phyloP scores from a whole-genome alignment of 768 basidiomycete genomes.

The Cyathus striatus region DNA sequence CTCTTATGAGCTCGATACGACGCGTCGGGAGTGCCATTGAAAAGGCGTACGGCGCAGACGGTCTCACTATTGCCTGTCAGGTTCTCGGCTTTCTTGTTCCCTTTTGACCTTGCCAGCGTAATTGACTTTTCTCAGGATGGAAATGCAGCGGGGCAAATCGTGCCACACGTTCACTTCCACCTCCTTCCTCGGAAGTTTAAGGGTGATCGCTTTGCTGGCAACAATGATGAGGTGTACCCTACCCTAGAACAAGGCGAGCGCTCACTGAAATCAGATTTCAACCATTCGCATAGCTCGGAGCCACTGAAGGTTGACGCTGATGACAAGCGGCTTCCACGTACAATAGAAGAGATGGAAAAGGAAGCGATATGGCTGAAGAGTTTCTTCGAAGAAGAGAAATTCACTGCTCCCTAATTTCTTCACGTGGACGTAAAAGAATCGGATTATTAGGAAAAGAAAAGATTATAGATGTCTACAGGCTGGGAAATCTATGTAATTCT shows the following conservation, averaged over 20 bases:
- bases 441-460: slow-evolving; percentile 2
- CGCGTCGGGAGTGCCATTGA: slow-evolving; percentile 78
- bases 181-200: slow-evolving; percentile 74
- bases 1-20: slow-evolving; percentile 78
- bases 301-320: slow-evolving; percentile 64
- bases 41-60: slow-evolving; percentile 75
- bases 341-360: slow-evolving; percentile 70
- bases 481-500: too few species aligned
- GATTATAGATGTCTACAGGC: too few species aligned
- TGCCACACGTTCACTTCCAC: slow-evolving; percentile 98
- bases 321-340: slow-evolving; percentile 57
- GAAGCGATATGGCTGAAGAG: slow-evolving; percentile 67
- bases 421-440: background rate
- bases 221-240: slow-evolving; percentile 76
- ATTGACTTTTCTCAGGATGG: slow-evolving; percentile 59
- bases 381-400: slow-evolving; percentile 39
- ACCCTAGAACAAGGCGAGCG: slow-evolving; percentile 65
- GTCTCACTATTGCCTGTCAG: slow-evolving; percentile 87
- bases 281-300: slow-evolving; percentile 18
- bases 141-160: slow-evolving; percentile 67
- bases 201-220: slow-evolving; percentile 60
- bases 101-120: background rate
- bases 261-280: slow-evolving; percentile 32
- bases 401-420: background rate
- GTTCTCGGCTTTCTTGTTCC: slow-evolving; percentile 27